Conservation (phyloP, 1,139 yeast genomes). For the Hansenula sp. region DNA sequence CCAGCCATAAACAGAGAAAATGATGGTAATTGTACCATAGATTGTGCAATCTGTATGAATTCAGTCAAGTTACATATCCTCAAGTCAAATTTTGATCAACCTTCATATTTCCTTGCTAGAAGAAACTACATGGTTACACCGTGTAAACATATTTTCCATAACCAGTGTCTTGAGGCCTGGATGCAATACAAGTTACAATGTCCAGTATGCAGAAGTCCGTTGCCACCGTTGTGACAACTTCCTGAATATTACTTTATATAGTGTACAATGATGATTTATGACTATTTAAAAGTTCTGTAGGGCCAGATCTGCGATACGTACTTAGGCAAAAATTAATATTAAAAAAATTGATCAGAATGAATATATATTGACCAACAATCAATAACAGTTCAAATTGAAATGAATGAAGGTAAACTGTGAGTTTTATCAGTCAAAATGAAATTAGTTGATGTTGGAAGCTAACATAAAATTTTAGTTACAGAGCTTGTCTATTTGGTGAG, state of each 20-base stretch:
- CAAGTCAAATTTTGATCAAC: constrained; percentile 27
- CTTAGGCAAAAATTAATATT: no score
- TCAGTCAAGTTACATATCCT: constrained; percentile 59
- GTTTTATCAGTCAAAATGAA: no score
- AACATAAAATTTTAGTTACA: constrained; percentile 27
- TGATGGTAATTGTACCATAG: constrained; percentile 36
- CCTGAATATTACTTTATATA: background rate
- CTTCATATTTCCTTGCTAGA: constrained; percentile 31
- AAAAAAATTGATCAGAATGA: no score
- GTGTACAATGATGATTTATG: background rate
- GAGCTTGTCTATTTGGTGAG: constrained; percentile 85
- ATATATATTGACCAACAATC: no score
- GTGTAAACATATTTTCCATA: constrained; percentile 85
- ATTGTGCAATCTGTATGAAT: constrained; percentile 90
- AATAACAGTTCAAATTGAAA: no score
- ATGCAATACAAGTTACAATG: constrained; percentile 90
- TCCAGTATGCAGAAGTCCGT: constrained; percentile 83
- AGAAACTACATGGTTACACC: constrained; percentile 82
- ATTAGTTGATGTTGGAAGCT: no score
- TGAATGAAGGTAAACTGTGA: no score
- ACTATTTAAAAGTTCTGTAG: no score
- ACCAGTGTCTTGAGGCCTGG: constrained; percentile 86
- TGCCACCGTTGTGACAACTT: constrained; percentile 60
- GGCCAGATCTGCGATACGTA: no score
- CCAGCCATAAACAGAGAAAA: constrained; percentile 15